phyloP scores from a whole-genome alignment of 2,329 filamentous ascomycete genomes.

The Clarireedia monteithiana region DNA sequence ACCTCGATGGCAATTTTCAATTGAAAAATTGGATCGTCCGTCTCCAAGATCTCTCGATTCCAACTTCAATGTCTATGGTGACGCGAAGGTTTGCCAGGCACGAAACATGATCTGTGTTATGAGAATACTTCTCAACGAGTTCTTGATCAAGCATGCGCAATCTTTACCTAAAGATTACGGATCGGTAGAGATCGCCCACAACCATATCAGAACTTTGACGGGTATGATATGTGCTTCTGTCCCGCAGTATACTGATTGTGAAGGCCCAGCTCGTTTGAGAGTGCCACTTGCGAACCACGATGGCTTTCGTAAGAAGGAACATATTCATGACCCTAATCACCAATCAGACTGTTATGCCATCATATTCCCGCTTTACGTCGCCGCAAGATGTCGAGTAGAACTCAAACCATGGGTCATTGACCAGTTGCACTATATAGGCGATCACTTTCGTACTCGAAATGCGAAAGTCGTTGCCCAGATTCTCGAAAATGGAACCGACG shows the following conservation, averaged over 20 bases:
- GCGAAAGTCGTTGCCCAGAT: constrained; percentile 8
- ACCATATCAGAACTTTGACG: constrained; percentile 1
- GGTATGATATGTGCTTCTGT: constrained; percentile 11
- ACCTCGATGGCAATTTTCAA: background rate
- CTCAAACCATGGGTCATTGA: constrained; percentile 5
- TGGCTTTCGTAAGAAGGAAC: background rate
- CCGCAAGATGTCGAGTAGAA: background rate
- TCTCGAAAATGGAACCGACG: background rate
- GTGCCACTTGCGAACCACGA: background rate
- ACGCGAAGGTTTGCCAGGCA: constrained; percentile 6
- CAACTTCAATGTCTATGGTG: constrained; percentile 1
- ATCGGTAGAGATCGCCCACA: background rate
- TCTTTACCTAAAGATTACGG: background rate
- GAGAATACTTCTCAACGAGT: constrained; percentile 11
- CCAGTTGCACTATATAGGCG: constrained; percentile 6
- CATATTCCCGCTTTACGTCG: constrained; percentile 11
- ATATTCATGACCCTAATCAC: background rate
- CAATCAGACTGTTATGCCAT: background rate
- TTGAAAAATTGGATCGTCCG: background rate
- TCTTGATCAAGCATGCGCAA: background rate
- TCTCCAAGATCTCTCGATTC: constrained; percentile 1
- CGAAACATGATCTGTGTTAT: constrained; percentile 9
- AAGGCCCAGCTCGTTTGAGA: background rate
- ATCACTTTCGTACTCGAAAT: constrained; percentile 9
- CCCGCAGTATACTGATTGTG: constrained; percentile 9